A percentile compares a stretch with the other conserved stretches of the same genome.
Evolutionary conservation across 2,329 filamentous ascomycete genomes (phyloP).

Genomic region (Plenodomus lindquistii): DNA sequence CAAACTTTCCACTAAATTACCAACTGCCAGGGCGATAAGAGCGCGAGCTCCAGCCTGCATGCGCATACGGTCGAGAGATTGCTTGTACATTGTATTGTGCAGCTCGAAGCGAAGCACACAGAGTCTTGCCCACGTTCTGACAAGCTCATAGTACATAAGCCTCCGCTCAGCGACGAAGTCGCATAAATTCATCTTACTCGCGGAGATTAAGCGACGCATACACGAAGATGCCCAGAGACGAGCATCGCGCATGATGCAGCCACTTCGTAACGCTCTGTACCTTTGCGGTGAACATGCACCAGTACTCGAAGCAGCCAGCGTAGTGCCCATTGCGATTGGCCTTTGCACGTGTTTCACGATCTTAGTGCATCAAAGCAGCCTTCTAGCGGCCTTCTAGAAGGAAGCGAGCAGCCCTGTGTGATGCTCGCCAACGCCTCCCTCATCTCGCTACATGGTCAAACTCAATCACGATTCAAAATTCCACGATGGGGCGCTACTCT

Average conservation of each 20-base stretch:
- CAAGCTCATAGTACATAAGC: neutral
- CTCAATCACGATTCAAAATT: constrained; percentile 14
- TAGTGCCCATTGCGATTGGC: constrained; percentile 14
- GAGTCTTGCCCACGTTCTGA: neutral
- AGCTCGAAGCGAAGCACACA: neutral
- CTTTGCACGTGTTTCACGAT: constrained; percentile 30
- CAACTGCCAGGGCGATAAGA: neutral
- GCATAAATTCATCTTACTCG: neutral
- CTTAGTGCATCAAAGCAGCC: constrained; percentile 15
- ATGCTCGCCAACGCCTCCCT: constrained; percentile 32
- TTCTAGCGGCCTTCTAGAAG: constrained; percentile 39
- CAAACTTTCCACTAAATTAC: neutral
- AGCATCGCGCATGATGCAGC: constrained; percentile 12
- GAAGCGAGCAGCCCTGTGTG: constrained; percentile 7
- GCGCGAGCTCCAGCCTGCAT: neutral
- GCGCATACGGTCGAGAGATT: neutral
- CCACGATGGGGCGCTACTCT: constrained; percentile 16
- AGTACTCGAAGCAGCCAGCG: too few relatives aligned
- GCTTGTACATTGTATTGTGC: too few relatives aligned
- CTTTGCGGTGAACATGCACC: neutral
- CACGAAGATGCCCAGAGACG: neutral
- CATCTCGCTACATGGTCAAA: constrained; percentile 22
- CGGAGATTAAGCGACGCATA: neutral
- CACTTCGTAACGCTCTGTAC: constrained; percentile 10
- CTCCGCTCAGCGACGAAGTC: neutral